A percentile compares a stretch with the other conserved stretches of the same genome.
phyloP scores from a whole-genome alignment of 2,329 filamentous ascomycete genomes.

The Talaromyces sp. region DNA sequence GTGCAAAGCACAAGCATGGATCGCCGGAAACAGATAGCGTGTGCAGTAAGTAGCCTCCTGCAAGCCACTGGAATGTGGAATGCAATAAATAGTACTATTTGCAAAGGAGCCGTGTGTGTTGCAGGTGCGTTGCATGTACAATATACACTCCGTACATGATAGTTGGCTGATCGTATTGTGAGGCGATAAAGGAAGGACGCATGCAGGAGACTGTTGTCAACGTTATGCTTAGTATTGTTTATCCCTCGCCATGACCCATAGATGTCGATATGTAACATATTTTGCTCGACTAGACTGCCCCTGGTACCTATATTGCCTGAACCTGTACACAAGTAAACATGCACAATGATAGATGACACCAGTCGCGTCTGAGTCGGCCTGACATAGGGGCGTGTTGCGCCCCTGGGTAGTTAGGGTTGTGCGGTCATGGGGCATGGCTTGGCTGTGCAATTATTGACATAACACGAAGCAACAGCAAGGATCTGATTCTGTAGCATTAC shows the following conservation, averaged over 20 bases:
- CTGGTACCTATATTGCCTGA: neutral
- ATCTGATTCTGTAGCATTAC: no score
- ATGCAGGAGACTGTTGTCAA: neutral
- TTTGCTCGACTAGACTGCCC: neutral
- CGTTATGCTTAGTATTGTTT: neutral
- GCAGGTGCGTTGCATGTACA: constrained; percentile 2
- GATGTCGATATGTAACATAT: neutral
- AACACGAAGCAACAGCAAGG: neutral
- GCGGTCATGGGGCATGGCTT: neutral
- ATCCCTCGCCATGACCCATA: neutral
- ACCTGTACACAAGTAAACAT: neutral
- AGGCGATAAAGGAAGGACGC: neutral
- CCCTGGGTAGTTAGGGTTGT: neutral
- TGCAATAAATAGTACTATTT: constrained; percentile 11
- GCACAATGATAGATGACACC: neutral
- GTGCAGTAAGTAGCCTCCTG: neutral
- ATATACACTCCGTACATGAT: neutral
- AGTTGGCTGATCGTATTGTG: neutral
- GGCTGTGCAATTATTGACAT: neutral
- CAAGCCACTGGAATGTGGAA: constrained; percentile 18
- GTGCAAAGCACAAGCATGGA: neutral
- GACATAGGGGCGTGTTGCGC: neutral
- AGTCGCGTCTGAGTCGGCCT: neutral
- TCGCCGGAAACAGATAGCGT: neutral
- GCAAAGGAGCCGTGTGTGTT: neutral